A percentile compares a stretch with the other conserved stretches of the same genome.
Evolutionary conservation across 306 rosid species (phyloP).

Genomic region (Dalbergia oliveri): DNA sequence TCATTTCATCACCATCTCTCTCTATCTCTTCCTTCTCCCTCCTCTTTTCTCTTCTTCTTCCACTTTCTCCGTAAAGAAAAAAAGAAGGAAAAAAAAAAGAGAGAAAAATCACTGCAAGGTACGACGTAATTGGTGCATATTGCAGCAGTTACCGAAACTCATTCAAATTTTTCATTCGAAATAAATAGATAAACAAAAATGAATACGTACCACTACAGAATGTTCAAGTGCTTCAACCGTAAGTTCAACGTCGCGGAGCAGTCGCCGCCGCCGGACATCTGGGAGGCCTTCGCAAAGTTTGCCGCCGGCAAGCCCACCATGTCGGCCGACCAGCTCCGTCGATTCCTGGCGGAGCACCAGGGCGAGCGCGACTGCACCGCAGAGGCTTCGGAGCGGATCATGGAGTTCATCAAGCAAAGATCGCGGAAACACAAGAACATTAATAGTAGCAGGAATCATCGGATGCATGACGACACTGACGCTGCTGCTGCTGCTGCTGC

Average conservation of each 20-base stretch:
- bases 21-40: neutral
- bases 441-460: too few species aligned
- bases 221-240: constrained; percentile 72
- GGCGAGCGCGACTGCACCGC: constrained; percentile 51
- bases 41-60: neutral
- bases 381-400: constrained; percentile 51
- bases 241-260: constrained; percentile 59
- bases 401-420: constrained; percentile 46
- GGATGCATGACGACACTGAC: neutral
- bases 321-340: constrained; percentile 65
- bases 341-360: constrained; percentile 66
- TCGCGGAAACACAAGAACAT: constrained; percentile 33
- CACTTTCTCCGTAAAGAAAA: neutral
- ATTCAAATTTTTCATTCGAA: too few species aligned
- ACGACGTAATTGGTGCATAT: too few species aligned
- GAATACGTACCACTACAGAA: constrained; percentile 59
- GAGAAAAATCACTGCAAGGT: neutral
- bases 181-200: too few species aligned
- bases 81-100: too few species aligned
- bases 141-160: too few species aligned
- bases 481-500: neutral
- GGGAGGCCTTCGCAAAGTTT: constrained; percentile 55
- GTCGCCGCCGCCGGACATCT: constrained; percentile 70
- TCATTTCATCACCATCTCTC: constrained; percentile 20
- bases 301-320: constrained; percentile 50